phyloP scores from a whole-genome alignment of 495 filamentous ascomycete species.

The Astrocystis sublimbata region DNA sequence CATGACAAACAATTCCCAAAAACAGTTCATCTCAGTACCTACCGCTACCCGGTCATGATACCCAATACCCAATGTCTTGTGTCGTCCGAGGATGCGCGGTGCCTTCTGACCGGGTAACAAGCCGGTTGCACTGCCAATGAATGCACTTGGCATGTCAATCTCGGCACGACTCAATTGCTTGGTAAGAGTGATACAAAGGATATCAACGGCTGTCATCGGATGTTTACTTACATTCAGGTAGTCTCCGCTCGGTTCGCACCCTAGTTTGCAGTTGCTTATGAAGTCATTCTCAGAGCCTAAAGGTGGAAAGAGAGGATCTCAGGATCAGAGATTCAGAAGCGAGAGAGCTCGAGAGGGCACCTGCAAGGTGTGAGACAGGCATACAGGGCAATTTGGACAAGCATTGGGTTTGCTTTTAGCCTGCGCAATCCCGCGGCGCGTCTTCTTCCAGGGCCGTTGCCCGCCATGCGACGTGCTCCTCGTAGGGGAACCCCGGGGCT shows the following conservation, averaged over 20 bases:
- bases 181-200: no score
- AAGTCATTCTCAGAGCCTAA: no score
- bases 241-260: no score
- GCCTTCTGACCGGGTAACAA: background rate
- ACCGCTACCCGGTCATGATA: background rate
- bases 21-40: no score
- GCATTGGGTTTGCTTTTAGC: conserved; percentile 2
- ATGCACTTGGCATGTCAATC: conserved; percentile 1
- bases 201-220: conserved; percentile 10
- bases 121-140: background rate
- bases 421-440: conserved; percentile 4
- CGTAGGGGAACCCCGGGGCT: conserved; percentile 6
- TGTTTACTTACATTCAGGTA: no score
- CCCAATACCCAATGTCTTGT: background rate
- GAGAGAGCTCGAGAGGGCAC: no score
- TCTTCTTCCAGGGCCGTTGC: conserved; percentile 12
- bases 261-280: background rate
- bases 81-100: background rate
- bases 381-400: background rate
- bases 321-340: no score
- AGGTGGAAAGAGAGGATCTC: no score
- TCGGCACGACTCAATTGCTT: background rate
- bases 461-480: background rate
- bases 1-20: no score
- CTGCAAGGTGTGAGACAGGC: background rate